Evolutionary conservation across 129 eudicot genomes (phyloP).

Genomic region (Rutidosis leptorrhynchoides): DNA sequence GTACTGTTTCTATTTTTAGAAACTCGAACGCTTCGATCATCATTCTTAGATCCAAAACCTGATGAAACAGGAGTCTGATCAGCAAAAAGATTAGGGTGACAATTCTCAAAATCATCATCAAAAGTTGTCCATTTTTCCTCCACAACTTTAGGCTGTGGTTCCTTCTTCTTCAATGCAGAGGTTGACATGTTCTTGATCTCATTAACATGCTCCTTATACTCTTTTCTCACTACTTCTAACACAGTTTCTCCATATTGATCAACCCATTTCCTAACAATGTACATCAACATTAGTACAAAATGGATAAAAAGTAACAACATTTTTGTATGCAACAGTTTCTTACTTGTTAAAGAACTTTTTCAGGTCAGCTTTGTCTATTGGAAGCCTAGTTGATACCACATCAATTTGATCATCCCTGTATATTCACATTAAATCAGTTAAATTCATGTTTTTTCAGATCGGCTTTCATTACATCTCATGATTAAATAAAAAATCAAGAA

Average conservation of each 20-base stretch:
- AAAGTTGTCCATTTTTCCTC: slow-evolving; percentile 69
- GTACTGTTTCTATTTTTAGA: slow-evolving; percentile 44
- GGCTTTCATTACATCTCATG: neutral
- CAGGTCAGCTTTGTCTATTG: slow-evolving; percentile 82
- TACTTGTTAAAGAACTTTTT: slow-evolving; percentile 73
- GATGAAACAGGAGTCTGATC: slow-evolving; percentile 19
- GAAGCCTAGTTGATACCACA: slow-evolving; percentile 78
- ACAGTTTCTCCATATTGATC: slow-evolving; percentile 71
- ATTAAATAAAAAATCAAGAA: neutral
- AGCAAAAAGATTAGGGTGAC: slow-evolving; percentile 75
- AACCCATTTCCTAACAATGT: slow-evolving; percentile 62
- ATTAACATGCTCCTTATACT: slow-evolving; percentile 62
- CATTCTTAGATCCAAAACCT: slow-evolving; percentile 30
- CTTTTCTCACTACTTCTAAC: slow-evolving; percentile 66
- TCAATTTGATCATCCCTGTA: slow-evolving; percentile 79
- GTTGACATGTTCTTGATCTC: slow-evolving; percentile 52
- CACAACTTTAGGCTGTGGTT: slow-evolving; percentile 25
- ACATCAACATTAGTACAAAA: slow-evolving; percentile 1
- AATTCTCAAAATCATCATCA: slow-evolving; percentile 69
- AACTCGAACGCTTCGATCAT: slow-evolving; percentile 29
- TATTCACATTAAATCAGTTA: neutral
- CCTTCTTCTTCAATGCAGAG: slow-evolving; percentile 37
- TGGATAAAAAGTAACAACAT: neutral
- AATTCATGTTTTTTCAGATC: neutral
- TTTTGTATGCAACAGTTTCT: slow-evolving; percentile 4